Percentiles rank a stretch among this genome's conserved stretches.
phyloP scores from a whole-genome alignment of 345 rosid species.

The Ricinus communis region DNA sequence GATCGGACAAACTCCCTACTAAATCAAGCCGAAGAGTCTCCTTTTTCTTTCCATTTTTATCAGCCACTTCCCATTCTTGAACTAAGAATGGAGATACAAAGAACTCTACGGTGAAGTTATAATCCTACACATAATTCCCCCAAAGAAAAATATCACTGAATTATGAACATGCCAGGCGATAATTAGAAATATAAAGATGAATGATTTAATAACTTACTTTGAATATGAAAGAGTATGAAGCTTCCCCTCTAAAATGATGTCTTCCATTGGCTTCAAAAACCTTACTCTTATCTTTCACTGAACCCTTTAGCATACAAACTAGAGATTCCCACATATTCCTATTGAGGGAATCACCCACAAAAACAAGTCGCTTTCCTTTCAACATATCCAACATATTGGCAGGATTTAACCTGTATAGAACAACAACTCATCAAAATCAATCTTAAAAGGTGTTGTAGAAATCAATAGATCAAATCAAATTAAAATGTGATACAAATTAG shows the following conservation, averaged over 20 bases:
- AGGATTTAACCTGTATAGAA: constrained; percentile 57
- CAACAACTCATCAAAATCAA: constrained; percentile 14
- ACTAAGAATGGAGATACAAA: constrained; percentile 92
- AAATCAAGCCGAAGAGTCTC: constrained; percentile 91
- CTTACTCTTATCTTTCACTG: constrained; percentile 60
- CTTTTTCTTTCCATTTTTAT: constrained; percentile 58
- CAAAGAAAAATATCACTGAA: constrained; percentile 12
- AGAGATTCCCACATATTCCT: constrained; percentile 99
- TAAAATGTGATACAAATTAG: no score
- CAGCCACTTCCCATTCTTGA: constrained; percentile 75
- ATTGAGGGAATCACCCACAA: constrained; percentile 90
- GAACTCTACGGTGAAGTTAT: constrained; percentile 70
- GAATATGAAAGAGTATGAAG: constrained; percentile 79
- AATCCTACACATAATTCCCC: constrained; percentile 66
- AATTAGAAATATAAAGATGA: not conserved
- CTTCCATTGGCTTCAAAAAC: constrained; percentile 84
- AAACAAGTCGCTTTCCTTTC: constrained; percentile 80
- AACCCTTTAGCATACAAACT: constrained; percentile 71
- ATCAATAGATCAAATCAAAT: not conserved
- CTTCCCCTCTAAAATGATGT: constrained; percentile 71
- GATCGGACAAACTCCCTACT: constrained; percentile 66
- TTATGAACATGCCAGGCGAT: not conserved
- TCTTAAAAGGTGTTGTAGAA: no score
- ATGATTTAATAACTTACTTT: constrained; percentile 45
- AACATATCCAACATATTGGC: constrained; percentile 63